A percentile compares a stretch with the other conserved stretches of the same genome.
Evolutionary conservation across 768 basidiomycete species (phyloP).

Genomic region (Russula foetens): DNA sequence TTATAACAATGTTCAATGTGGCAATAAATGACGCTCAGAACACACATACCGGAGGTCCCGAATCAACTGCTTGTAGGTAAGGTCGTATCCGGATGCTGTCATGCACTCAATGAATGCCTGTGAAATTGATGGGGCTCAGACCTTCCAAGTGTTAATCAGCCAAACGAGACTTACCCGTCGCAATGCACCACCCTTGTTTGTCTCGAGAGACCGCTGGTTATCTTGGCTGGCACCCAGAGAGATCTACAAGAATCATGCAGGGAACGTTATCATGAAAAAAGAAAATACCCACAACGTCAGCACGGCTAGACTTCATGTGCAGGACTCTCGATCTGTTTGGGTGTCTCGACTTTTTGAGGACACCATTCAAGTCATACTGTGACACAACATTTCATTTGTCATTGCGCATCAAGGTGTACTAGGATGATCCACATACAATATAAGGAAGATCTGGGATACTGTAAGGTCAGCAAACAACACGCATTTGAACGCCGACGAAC

Average conservation of each 20-base stretch:
- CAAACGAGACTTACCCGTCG: neutral
- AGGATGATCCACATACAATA: neutral
- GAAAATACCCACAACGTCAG: neutral
- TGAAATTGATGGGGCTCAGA: neutral
- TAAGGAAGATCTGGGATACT: neutral
- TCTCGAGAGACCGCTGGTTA: neutral
- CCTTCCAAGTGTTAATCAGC: neutral
- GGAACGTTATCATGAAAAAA: too few relatives aligned
- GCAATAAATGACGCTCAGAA: too few relatives aligned
- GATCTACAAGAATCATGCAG: neutral
- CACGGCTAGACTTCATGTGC: neutral
- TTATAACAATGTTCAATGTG: neutral
- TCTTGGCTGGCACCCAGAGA: neutral
- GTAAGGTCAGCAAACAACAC: neutral
- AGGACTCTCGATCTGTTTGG: neutral
- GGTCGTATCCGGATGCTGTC: neutral
- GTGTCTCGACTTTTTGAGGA: neutral
- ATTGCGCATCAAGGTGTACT: neutral
- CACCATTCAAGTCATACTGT: neutral
- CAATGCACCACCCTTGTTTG: neutral
- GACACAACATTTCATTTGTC: neutral
- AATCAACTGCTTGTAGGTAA: neutral
- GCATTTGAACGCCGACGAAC: neutral
- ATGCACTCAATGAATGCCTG: slow-evolving; percentile 2
- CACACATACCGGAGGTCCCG: neutral